A percentile compares a stretch with the other conserved stretches of the same genome.
These are phyloP conservation scores for Suhomyces maxii DNA, from an alignment of 1,139 yeast species.

Conservation along the genomic window DNA sequence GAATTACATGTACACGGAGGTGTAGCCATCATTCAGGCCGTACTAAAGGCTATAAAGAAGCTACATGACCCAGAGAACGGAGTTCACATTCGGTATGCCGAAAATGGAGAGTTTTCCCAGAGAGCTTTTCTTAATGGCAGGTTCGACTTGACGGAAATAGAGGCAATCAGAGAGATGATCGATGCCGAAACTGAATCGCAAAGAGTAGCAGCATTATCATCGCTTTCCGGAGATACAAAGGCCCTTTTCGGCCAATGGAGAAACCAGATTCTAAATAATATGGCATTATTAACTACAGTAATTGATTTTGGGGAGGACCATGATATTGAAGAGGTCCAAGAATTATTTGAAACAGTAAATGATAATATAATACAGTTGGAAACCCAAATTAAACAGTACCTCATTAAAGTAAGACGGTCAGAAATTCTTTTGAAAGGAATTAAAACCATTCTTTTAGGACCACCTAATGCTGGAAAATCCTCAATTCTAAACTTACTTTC, in stretches of 20 bases:
- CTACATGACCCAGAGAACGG: conserved; percentile 46
- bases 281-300: conserved; percentile 80
- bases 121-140: conserved; percentile 78
- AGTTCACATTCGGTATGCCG: conserved; percentile 71
- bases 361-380: conserved; percentile 41
- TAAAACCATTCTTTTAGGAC: conserved; percentile 73
- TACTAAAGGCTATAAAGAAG: conserved; percentile 59
- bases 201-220: conserved; percentile 68
- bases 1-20: conserved; percentile 96
- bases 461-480: conserved; percentile 97
- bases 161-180: conserved; percentile 84
- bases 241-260: conserved; percentile 66
- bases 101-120: conserved; percentile 87
- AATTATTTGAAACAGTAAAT: conserved; percentile 52
- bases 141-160: conserved; percentile 76
- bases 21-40: conserved; percentile 73
- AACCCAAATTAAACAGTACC: conserved; percentile 47
- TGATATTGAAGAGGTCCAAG: conserved; percentile 64
- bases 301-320: conserved; percentile 97
- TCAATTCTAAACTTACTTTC: conserved; percentile 75
- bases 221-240: conserved; percentile 70
- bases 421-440: conserved; percentile 74
- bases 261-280: conserved; percentile 55
- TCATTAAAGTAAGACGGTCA: conserved; percentile 55
- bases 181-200: conserved; percentile 95